Percentiles rank a stretch among this genome's conserved stretches.
Conservation (phyloP, 176 grass and related monocot species). For the Oryza glumipatula region DNA sequence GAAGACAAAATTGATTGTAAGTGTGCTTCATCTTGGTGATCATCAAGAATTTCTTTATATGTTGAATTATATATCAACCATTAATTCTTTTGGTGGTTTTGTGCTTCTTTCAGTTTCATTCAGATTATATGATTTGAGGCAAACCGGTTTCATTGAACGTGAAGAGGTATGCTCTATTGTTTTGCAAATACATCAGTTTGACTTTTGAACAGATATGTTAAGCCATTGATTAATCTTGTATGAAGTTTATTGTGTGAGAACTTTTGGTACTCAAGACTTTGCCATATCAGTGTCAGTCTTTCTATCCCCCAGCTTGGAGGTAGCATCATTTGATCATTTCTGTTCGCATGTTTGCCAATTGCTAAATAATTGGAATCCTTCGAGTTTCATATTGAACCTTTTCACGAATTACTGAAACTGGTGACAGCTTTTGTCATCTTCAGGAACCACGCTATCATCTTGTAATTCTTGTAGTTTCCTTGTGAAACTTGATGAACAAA, state of each 20-base stretch:
- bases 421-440: neutral
- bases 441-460: neutral
- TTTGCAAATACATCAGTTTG: neutral
- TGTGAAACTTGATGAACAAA: neutral
- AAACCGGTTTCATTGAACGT: slow-evolving; percentile 72
- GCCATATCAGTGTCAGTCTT: too few species aligned
- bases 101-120: slow-evolving; percentile 52
- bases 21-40: neutral
- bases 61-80: neutral
- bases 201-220: neutral
- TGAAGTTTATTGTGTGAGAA: neutral
- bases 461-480: slow-evolving; percentile 1
- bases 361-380: neutral
- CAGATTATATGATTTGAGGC: slow-evolving; percentile 72
- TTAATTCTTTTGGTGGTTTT: neutral
- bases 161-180: slow-evolving; percentile 55
- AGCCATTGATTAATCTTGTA: neutral
- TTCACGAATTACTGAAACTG: neutral
- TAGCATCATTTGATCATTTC: too few species aligned
- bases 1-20: slow-evolving; percentile 74
- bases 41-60: neutral
- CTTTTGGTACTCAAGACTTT: neutral
- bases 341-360: neutral
- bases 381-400: neutral
- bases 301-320: too few species aligned